These are phyloP conservation scores for Cystobasidiopsis lactophilus DNA, from an alignment of 768 basidiomycete species.

Conservation along the genomic window DNA sequence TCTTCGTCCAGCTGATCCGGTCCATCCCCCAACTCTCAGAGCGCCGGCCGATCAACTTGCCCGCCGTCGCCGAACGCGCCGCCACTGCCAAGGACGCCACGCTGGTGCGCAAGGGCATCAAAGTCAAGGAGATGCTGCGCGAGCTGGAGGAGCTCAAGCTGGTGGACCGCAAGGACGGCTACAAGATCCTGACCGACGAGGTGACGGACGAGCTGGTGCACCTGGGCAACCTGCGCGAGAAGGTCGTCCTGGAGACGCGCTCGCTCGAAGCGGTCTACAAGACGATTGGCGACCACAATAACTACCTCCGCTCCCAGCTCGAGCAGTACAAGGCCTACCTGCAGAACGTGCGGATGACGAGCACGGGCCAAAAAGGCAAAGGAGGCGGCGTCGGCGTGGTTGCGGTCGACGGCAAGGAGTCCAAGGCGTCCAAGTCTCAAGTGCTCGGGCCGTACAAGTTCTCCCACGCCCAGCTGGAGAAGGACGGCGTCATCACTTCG, in stretches of 20 bases:
- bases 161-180: conserved; percentile 59
- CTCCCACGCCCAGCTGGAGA: conserved; percentile 93
- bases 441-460: conserved; percentile 90
- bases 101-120: conserved; percentile 90
- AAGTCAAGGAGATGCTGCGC: conserved; percentile 96
- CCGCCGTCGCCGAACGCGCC: conserved; percentile 72
- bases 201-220: conserved; percentile 86
- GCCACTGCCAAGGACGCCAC: conserved; percentile 94
- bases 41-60: conserved; percentile 69
- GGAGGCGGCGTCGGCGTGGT: conserved; percentile 82
- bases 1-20: conserved; percentile 90
- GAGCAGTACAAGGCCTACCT: conserved; percentile 99
- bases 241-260: conserved; percentile 75
- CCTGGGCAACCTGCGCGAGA: conserved; percentile 86
- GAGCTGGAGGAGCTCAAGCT: conserved; percentile 80
- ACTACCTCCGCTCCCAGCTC: conserved; percentile 80
- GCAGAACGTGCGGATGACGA: conserved; percentile 82
- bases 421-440: conserved; percentile 63
- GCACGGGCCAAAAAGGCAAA: conserved; percentile 50
- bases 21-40: conserved; percentile 69
- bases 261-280: conserved; percentile 93
- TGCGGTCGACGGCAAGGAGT: conserved; percentile 89
- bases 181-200: conserved; percentile 91
- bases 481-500: conserved; percentile 96
- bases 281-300: conserved; percentile 98